phyloP scores from a whole-genome alignment of 148 eudicot genomes.

The Cornus suecica region DNA sequence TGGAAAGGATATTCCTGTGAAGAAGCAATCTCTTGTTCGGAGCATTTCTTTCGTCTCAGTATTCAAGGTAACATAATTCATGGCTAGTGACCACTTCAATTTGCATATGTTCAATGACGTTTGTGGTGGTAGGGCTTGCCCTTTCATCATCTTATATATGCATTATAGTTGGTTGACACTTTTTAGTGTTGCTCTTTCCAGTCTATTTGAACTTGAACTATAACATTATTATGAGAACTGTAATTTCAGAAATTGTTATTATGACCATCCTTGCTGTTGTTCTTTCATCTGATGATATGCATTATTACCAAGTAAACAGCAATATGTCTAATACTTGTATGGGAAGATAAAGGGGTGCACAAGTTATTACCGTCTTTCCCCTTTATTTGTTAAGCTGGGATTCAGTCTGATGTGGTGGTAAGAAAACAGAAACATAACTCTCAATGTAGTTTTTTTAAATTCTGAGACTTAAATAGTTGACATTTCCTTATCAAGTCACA shows the following conservation, averaged over 20 bases:
- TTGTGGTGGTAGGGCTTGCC: background rate
- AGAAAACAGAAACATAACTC: background rate
- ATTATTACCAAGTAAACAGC: background rate
- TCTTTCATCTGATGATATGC: background rate
- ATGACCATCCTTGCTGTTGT: too few relatives aligned
- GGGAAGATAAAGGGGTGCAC: background rate
- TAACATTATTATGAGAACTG: background rate
- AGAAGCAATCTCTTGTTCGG: conserved; percentile 43
- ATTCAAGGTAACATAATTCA: conserved; percentile 59
- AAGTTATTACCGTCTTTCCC: background rate
- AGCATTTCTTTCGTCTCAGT: conserved; percentile 52
- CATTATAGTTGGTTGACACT: background rate
- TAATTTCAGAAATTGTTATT: too few relatives aligned
- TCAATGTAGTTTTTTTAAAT: background rate
- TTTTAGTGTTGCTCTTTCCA: too few relatives aligned
- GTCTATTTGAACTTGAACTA: too few relatives aligned
- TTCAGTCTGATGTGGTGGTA: background rate
- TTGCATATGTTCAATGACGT: background rate
- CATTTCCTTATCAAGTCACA: background rate
- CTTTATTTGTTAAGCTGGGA: background rate
- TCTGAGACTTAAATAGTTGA: background rate
- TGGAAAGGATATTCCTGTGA: conserved; percentile 44
- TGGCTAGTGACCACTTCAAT: background rate
- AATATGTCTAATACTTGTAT: background rate
- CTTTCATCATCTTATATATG: background rate